Evolutionary conservation across 371 early-diverging fungal genomes (phyloP).

Genomic region (Amoeboaphelidium protococcarum): DNA sequence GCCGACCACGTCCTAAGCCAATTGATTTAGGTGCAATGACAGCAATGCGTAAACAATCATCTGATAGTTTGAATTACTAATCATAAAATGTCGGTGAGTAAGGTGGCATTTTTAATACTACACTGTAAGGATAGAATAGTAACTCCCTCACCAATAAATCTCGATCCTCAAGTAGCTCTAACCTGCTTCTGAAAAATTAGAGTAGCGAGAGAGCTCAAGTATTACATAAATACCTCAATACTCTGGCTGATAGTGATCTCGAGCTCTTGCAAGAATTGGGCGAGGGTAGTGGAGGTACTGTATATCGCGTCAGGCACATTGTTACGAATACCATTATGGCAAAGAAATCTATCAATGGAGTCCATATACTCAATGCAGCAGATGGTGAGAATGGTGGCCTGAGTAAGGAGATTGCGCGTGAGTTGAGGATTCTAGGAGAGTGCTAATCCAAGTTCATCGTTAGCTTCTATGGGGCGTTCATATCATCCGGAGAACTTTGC

Average conservation of each 20-base stretch:
- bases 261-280: not conserved
- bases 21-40: not conserved
- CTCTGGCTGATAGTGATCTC: not conserved
- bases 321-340: not conserved
- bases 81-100: no score
- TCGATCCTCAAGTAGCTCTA: no score
- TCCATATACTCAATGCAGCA: not conserved
- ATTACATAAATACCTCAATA: not conserved
- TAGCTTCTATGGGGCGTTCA: not conserved
- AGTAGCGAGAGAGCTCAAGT: no score
- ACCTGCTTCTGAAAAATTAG: no score
- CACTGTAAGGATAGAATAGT: no score
- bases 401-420: not conserved
- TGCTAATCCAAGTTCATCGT: not conserved
- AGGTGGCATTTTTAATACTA: no score
- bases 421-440: not conserved
- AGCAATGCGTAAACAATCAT: no score
- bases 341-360: not conserved
- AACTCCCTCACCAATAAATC: no score
- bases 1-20: not conserved
- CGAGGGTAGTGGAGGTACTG: not conserved
- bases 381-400: slow-evolving; percentile 5
- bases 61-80: no score
- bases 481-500: not conserved
- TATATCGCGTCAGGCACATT: not conserved